A percentile compares a stretch with the other conserved stretches of the same genome.
Evolutionary conservation across 208 protist species (phyloP).

Genomic region (Herpetomonas muscarum): DNA sequence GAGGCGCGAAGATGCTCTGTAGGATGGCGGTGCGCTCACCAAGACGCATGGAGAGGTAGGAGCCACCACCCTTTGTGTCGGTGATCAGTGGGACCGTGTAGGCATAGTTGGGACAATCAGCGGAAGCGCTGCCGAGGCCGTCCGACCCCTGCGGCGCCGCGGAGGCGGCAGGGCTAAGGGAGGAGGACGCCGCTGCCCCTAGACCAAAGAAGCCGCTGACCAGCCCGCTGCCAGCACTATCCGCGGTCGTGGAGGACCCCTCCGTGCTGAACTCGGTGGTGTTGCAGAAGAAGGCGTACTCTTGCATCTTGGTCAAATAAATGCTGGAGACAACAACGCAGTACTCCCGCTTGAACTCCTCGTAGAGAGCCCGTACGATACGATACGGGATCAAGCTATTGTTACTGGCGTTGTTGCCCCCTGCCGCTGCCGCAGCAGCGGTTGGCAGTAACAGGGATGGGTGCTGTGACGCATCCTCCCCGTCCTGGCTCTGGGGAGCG

Average conservation of each 20-base stretch:
- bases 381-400: conserved; percentile 43
- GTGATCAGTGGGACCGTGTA: conserved; percentile 57
- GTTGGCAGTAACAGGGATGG: not conserved
- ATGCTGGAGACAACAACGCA: conserved; percentile 66
- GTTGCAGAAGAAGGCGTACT: conserved; percentile 76
- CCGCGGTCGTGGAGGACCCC: conserved; percentile 7
- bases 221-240: conserved; percentile 9
- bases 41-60: conserved; percentile 27
- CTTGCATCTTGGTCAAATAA: conserved; percentile 63
- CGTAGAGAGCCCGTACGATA: conserved; percentile 66
- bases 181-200: conserved; percentile 4
- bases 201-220: conserved; percentile 13
- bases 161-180: not conserved
- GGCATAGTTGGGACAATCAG: conserved; percentile 6
- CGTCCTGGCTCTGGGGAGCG: not conserved
- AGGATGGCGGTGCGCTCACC: conserved; percentile 57
- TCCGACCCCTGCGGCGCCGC: not conserved
- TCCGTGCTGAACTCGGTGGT: conserved; percentile 54
- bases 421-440: not conserved
- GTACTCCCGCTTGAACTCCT: conserved; percentile 71
- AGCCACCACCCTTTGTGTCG: conserved; percentile 16
- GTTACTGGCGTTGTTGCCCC: conserved; percentile 1
- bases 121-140: not conserved
- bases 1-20: conserved; percentile 32
- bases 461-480: not conserved